These are phyloP conservation scores for Ganoderma multipileum DNA, from an alignment of 1,284 basidiomycete species.

Conservation along the genomic window DNA sequence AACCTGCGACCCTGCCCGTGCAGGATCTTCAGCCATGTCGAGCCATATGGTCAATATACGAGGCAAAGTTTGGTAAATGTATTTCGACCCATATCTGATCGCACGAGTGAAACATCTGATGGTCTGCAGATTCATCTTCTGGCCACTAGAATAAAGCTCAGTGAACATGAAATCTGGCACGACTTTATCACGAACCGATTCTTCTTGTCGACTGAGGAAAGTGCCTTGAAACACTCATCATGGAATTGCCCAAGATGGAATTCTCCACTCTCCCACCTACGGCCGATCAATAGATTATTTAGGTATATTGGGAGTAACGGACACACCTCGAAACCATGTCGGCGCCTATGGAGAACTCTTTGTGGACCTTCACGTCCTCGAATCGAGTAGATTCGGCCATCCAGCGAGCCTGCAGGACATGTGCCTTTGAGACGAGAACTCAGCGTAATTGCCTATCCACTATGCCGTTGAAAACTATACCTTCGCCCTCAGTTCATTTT, in stretches of 20 bases:
- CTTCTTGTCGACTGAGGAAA: slow-evolving; percentile 56
- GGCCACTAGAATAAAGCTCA: slow-evolving; percentile 47
- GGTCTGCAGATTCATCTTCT: slow-evolving; percentile 67
- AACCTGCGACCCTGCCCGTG: slow-evolving; percentile 35
- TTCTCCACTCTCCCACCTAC: slow-evolving; percentile 85
- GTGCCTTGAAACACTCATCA: slow-evolving; percentile 72
- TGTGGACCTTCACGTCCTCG: slow-evolving; percentile 71
- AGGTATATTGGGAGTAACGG: not conserved
- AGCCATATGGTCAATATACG: slow-evolving; percentile 96
- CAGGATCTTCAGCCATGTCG: slow-evolving; percentile 80
- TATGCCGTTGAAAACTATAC: slow-evolving; percentile 43
- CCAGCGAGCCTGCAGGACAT: slow-evolving; percentile 91
- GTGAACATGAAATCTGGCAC: not conserved
- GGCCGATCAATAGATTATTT: slow-evolving; percentile 9
- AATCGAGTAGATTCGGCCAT: slow-evolving; percentile 91
- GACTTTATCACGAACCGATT: slow-evolving; percentile 49
- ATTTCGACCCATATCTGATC: slow-evolving; percentile 89
- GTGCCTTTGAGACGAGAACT: slow-evolving; percentile 59
- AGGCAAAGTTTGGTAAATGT: slow-evolving; percentile 95
- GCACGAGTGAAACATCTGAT: slow-evolving; percentile 79
- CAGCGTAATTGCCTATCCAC: not conserved
- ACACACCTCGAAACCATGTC: slow-evolving; percentile 64
- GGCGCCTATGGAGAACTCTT: slow-evolving; percentile 64
- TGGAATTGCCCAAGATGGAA: slow-evolving; percentile 91
- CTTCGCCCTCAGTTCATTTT: slow-evolving; percentile 73